Base-by-base conservation (phyloP, 228 moss, liverwort and hornwort species). In the Sphagnum magellanicum region DNA sequence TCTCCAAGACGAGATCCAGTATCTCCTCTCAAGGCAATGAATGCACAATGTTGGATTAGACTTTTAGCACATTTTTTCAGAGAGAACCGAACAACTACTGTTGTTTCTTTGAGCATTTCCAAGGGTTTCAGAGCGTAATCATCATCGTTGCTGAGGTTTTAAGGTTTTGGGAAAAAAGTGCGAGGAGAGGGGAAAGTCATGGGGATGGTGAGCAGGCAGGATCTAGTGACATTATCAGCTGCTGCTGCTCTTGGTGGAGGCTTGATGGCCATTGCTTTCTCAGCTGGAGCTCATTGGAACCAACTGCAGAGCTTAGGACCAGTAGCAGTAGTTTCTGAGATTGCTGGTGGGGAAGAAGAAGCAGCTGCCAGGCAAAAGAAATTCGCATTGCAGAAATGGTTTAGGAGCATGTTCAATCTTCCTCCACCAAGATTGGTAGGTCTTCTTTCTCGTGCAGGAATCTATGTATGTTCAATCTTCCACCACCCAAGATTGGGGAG, bases 241-340 rank as follows among this genome's bases (percentile, higher is more conserved):
- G 85, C 78, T 15, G 92, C 81, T 63, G 82, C 81, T 5, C 14
- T 87, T 12, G 92, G 89, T 50, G 92, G 89, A 60, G 78, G 85
- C 17, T 72, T 87, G 67, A 89, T 92, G 68, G 85, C 83, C 8
- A 78, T 82, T 0, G 85, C 79, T 16, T 87, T 83, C 65, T 60
- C 78, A 47, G 73, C 72, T 67, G 74, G 78, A 50, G 76, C 72
- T 14, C 78, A 71, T 62, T 50, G 64, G 49, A 68, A 63, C 50
- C 57, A 60, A 52, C 9, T 32, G 32, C 32, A 32, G 32, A 32
- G 32, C 32, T 32, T 32, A 32, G 3, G 32, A 49, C 51, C 61
- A 50, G 51, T 60, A 61, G 6, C 60, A 50, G 17, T 8, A 16
- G 16, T 47, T 12, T 51, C 60, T 10, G 15, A 63, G 11, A 46